Percentiles rank a stretch among this genome's conserved stretches.
phyloP scores from a whole-genome alignment of 805 yeast species.

The Maudiozyma barnettii region DNA sequence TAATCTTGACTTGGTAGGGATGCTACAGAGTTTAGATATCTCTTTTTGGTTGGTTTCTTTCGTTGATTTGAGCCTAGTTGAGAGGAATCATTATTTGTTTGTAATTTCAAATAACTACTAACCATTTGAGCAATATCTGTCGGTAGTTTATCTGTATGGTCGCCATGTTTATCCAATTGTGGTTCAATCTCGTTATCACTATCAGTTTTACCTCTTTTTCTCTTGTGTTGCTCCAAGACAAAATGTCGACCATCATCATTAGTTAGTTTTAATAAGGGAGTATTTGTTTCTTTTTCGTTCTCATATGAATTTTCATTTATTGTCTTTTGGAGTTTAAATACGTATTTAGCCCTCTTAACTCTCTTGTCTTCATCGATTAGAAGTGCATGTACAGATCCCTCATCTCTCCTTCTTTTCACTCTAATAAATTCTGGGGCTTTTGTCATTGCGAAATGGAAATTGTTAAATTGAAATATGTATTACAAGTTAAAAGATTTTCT shows the following conservation, averaged over 20 bases:
- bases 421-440: constrained; percentile 55
- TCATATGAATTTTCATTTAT: constrained; percentile 29
- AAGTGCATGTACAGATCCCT: constrained; percentile 83
- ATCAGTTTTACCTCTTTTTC: constrained; percentile 16
- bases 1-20: constrained; percentile 46
- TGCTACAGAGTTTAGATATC: constrained; percentile 11
- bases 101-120: constrained; percentile 42
- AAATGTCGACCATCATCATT: constrained; percentile 20
- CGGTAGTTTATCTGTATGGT: constrained; percentile 33
- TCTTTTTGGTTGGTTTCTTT: constrained; percentile 21
- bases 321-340: constrained; percentile 42
- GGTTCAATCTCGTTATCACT: constrained; percentile 6
- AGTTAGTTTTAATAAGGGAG: constrained; percentile 23
- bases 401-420: constrained; percentile 77
- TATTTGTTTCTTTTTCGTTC: constrained; percentile 18
- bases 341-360: constrained; percentile 27
- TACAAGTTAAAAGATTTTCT: too few species aligned
- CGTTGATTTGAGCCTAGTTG: constrained; percentile 3
- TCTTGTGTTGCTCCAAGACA: constrained; percentile 24
- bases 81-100: constrained; percentile 23
- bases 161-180: constrained; percentile 6
- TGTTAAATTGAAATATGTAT: neutral
- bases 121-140: constrained; percentile 71
- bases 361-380: constrained; percentile 27
- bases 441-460: constrained; percentile 1